Conservation (phyloP, 257 asterid genomes). For the Penstemon davidsonii region DNA sequence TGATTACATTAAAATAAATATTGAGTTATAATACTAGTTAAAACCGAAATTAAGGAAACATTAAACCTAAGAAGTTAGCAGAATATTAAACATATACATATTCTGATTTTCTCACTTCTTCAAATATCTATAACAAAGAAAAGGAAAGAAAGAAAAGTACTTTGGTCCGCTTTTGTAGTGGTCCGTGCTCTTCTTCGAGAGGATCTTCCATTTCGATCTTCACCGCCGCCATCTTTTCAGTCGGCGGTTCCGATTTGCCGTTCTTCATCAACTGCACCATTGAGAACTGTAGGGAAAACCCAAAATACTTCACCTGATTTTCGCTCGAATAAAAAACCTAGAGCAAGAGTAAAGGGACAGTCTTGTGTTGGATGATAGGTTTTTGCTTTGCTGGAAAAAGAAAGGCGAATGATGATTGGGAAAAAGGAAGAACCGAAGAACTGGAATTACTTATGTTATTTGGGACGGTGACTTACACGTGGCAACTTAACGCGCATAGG, state of each 20-base stretch:
- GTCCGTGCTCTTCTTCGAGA: constrained; percentile 47
- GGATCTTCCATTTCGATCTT: constrained; percentile 45
- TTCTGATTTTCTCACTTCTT: not conserved
- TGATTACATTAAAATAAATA: too few species aligned
- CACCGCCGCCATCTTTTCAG: constrained; percentile 41
- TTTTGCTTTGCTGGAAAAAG: too few species aligned
- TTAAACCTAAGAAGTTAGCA: not conserved
- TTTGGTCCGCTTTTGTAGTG: constrained; percentile 47
- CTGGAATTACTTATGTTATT: too few species aligned
- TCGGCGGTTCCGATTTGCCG: constrained; percentile 26
- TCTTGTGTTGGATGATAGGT: too few species aligned
- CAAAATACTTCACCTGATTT: too few species aligned
- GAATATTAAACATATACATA: not conserved
- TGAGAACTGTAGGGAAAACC: not conserved
- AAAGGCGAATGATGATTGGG: too few species aligned
- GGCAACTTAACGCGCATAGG: too few species aligned
- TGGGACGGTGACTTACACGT: too few species aligned
- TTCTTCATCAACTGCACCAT: constrained; percentile 49
- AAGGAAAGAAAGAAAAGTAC: constrained; percentile 19
- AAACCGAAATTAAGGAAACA: not conserved
- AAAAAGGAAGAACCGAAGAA: too few species aligned
- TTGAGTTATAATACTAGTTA: too few species aligned
- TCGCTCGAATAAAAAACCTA: too few species aligned
- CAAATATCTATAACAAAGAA: not conserved
- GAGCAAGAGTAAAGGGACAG: too few species aligned